A percentile compares a stretch with the other conserved stretches of the same genome.
phyloP scores from a whole-genome alignment of 2,329 filamentous ascomycete genomes.

The Xylariales sp. region DNA sequence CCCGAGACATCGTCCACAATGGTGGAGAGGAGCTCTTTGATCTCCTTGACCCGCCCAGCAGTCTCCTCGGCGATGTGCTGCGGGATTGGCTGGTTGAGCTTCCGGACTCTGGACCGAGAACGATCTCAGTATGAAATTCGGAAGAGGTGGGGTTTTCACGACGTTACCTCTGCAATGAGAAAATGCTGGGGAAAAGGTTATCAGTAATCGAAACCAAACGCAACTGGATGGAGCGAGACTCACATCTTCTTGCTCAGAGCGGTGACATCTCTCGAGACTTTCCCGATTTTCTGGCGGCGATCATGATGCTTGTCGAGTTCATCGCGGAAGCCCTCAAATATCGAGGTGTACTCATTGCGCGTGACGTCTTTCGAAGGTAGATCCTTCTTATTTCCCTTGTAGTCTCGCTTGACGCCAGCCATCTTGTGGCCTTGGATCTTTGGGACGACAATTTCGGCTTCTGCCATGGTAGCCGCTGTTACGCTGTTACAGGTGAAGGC shows the following conservation, averaged over 20 bases:
- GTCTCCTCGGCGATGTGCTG: constrained; percentile 66
- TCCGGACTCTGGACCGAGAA: constrained; percentile 60
- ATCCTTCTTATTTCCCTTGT: constrained; percentile 45
- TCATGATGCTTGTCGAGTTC: constrained; percentile 95
- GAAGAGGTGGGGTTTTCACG: too few species aligned
- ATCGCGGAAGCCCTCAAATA: constrained; percentile 82
- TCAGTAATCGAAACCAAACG: constrained; percentile 2
- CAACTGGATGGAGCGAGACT: too few species aligned
- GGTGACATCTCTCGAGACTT: constrained; percentile 87
- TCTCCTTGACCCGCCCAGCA: constrained; percentile 63
- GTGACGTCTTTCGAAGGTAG: constrained; percentile 27
- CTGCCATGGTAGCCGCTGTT: background rate
- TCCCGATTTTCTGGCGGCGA: constrained; percentile 82
- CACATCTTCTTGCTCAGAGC: constrained; percentile 96
- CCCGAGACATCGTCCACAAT: constrained; percentile 71
- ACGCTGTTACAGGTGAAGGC: background rate
- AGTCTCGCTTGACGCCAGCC: constrained; percentile 48
- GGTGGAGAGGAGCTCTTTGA: constrained; percentile 61
- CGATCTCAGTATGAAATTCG: constrained; percentile 4
- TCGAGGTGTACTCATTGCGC: constrained; percentile 53
- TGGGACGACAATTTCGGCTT: constrained; percentile 21
- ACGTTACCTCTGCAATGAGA: constrained; percentile 70
- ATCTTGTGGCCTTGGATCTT: constrained; percentile 24
- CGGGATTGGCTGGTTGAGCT: constrained; percentile 59
- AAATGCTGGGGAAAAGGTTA: constrained; percentile 56